phyloP scores from a whole-genome alignment of 805 yeast species.

The Isabelozyma heimii region DNA sequence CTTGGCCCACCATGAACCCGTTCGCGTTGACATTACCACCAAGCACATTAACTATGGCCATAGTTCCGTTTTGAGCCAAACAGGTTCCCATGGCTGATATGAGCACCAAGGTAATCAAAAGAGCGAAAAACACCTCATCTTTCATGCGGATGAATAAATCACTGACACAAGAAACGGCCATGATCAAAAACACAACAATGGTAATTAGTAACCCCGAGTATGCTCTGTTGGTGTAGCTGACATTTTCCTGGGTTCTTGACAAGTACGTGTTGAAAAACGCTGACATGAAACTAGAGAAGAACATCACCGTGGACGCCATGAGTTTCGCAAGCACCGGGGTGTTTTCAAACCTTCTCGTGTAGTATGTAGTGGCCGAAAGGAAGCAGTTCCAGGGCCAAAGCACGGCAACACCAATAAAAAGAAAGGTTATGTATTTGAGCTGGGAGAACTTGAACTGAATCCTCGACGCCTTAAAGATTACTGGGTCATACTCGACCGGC shows the following conservation, averaged over 20 bases:
- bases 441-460: constrained; percentile 21
- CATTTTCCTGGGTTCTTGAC: constrained; percentile 63
- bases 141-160: constrained; percentile 31
- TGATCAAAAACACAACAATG: constrained; percentile 50
- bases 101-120: constrained; percentile 62
- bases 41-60: constrained; percentile 79
- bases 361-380: constrained; percentile 80
- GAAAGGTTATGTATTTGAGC: constrained; percentile 55
- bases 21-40: constrained; percentile 77
- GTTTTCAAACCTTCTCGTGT: constrained; percentile 55
- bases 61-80: constrained; percentile 82
- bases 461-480: constrained; percentile 9
- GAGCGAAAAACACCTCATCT: constrained; percentile 43
- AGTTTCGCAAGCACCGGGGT: constrained; percentile 50
- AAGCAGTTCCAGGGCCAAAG: constrained; percentile 98
- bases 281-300: constrained; percentile 71
- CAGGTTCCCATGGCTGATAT: constrained; percentile 74
- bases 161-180: constrained; percentile 52
- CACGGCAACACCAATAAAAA: constrained; percentile 70
- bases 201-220: constrained; percentile 59
- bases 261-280: constrained; percentile 57
- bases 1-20: constrained; percentile 93
- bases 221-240: constrained; percentile 56
- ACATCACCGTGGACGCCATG: constrained; percentile 86
- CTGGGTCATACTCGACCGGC: constrained; percentile 14